Evolutionary conservation across 2,329 filamentous ascomycete species (phyloP), one percentile per base, ranked within the genome.

Genomic region (Sphaceloma murrayae): DNA sequence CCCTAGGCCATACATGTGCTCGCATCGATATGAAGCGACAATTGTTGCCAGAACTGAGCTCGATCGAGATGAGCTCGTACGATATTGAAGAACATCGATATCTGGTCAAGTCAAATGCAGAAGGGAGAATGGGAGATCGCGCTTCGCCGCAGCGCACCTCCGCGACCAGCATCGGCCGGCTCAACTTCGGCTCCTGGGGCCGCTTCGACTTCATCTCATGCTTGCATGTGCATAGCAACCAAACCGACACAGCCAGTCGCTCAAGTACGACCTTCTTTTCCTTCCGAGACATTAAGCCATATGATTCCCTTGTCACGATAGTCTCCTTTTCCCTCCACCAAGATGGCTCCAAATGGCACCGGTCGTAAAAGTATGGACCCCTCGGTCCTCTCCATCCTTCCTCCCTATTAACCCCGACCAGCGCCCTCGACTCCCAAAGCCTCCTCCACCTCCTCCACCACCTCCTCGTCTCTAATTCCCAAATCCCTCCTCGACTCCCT

Each of bases 291-390:
- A 6, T 8, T 33, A 13, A 33, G 16, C 19, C 29, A 31, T 31
- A 13, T 39, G 46, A 48, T 43, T 40, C 30, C 40, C 38, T 38
- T 30, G 34, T 36, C 43, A 33, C n/a, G n/a, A n/a, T n/a, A n/a
- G n/a, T n/a, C n/a, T n/a, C n/a, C n/a, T n/a, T n/a, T n/a, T 7
- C 24, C n/a, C 5, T 7, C 19, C 14, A 17, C 16, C 46, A 50
- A 31, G 11, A 50, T 50, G 48, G 48, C 48, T 33, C 48, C 48
- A 29, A 50, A 50, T 33, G 48, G 46, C 43, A 48, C 43, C 17
- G 36, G 46, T 44, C 48, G 48, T 19, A 50, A 50, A 43, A 47
- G 48, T 50, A n/a, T n/a, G n/a, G n/a, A n/a, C n/a, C 19, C 33
- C 31, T 27, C 34, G 34, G 14, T 13, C 14, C n/a, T 10, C 4